Evolutionary conservation across 768 basidiomycete species (phyloP).

Genomic region (Tulasnella sp.): DNA sequence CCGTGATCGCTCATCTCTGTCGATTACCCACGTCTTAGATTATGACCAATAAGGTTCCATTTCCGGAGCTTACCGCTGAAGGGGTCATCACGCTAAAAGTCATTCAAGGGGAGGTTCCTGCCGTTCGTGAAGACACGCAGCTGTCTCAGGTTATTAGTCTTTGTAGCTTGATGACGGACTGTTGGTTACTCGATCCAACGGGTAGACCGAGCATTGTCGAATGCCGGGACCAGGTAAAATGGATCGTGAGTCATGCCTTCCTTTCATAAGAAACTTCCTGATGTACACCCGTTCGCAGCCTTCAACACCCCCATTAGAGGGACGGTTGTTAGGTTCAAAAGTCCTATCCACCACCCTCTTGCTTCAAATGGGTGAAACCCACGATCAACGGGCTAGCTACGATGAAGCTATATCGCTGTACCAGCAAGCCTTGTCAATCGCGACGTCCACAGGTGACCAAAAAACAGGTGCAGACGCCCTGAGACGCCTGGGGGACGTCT

Average conservation of each 20-base stretch:
- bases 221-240: neutral
- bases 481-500: neutral
- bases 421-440: neutral
- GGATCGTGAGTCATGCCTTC: neutral
- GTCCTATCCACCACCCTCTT: neutral
- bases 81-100: neutral
- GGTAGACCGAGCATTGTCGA: neutral
- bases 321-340: neutral
- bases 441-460: neutral
- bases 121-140: neutral
- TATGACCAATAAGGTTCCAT: too few species aligned
- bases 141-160: neutral
- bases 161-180: neutral
- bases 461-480: neutral
- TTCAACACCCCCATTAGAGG: neutral
- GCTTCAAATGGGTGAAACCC: neutral
- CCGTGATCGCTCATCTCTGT: too few species aligned
- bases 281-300: neutral
- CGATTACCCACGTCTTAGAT: too few species aligned
- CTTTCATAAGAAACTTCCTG: neutral
- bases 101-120: neutral
- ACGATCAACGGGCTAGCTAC: neutral
- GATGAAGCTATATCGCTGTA: neutral
- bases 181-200: neutral
- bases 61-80: too few species aligned